Conservation (phyloP, 257 asterid genomes). For the Rauvolfia tetraphylla region DNA sequence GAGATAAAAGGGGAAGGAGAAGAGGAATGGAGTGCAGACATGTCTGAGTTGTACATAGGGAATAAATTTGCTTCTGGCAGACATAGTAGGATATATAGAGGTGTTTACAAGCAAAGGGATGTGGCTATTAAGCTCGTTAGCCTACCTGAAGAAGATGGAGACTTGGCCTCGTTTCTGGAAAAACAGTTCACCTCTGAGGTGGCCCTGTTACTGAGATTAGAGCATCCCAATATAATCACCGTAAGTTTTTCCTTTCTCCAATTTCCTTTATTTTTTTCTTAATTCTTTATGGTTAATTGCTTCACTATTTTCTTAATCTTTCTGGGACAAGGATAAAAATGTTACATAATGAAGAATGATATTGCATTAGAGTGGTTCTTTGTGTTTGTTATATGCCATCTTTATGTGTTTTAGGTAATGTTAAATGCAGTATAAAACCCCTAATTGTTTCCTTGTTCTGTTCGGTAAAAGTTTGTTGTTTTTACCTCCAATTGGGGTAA, state of each 20-base stretch:
- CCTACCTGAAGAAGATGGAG: slow-evolving; percentile 94
- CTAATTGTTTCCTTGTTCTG: neutral
- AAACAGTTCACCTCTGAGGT: slow-evolving; percentile 89
- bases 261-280: neutral
- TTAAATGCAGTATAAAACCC: neutral
- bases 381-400: neutral
- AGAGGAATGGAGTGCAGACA: slow-evolving; percentile 95
- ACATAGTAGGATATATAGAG: slow-evolving; percentile 92
- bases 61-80: slow-evolving; percentile 90
- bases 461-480: neutral
- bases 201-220: slow-evolving; percentile 67
- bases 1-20: slow-evolving; percentile 71
- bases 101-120: slow-evolving; percentile 76
- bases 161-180: slow-evolving; percentile 82
- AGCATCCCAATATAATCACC: slow-evolving; percentile 88
- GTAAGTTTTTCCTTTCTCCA: slow-evolving; percentile 35
- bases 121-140: slow-evolving; percentile 95
- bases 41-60: slow-evolving; percentile 90
- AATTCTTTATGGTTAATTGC: neutral
- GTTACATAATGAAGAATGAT: neutral
- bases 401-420: neutral
- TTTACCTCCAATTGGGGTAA: neutral
- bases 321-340: neutral
- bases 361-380: neutral
- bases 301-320: slow-evolving; percentile 8